Evolutionary conservation across 2,329 filamentous ascomycete species (phyloP), one percentile per base, ranked within the genome.

Genomic region (Cadophora malorum): DNA sequence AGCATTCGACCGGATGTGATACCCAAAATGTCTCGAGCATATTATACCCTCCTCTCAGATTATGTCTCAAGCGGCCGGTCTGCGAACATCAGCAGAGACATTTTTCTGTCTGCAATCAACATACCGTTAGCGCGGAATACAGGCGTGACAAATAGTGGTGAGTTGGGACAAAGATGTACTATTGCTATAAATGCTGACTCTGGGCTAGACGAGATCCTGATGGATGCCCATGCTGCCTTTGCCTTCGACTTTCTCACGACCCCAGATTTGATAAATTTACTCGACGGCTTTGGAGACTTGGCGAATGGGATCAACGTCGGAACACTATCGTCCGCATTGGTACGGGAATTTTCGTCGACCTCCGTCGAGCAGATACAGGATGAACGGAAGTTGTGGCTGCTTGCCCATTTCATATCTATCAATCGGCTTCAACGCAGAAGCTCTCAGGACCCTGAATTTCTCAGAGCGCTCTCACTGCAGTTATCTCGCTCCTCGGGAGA

Each of bases 351-450:
- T 28, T 68, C 73, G 38, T 69, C 67, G 9, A 70, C 69, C 69
- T 60, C 73, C 49, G 70, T 69, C 33, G 62, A 71, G 35, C 66
- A 71, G 23, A 68, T 75, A 23, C 53, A 69, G 10, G 35, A 71
- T 45, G 76, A 73, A 50, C 78, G 80, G 10, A 83, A 88, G 47
- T 78, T 93, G 49, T 90, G 89, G 83, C 82, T 92, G 33, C 79
- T 93, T 33, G 85, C 91, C 16, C 88, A 91, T 73, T 90, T 90
- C 70, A 85, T 92, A 68, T 84, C 86, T 63, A 78, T 91, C 14
- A 83, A 84, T 63, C 80, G 81, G 65, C 78, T 78, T 10, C 79
- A 78, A 56, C 72, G 73, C 16, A 75, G 77, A 33, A 74, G 76
- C 10, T 75, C 74, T 3, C 77, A 80, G 45, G 80, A 80, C 16